phyloP scores from a whole-genome alignment of 257 asterid genomes.

The Solanum megistacrolobum region DNA sequence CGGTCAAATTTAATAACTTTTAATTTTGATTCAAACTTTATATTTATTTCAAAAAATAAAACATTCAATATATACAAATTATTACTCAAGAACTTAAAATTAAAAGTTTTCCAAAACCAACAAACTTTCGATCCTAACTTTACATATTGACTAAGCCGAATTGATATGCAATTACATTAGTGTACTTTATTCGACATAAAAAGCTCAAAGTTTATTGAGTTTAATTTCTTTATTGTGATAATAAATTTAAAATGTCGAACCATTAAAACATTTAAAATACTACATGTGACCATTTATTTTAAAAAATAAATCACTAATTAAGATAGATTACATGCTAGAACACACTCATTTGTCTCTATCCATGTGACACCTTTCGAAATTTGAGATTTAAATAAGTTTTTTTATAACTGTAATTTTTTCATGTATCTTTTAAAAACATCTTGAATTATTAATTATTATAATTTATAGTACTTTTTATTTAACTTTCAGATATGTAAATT shows the following conservation, averaged over 20 bases:
- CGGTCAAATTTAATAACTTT: too few relatives aligned
- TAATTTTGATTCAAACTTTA: too few relatives aligned
- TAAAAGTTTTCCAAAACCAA: neutral
- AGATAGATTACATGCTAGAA: neutral
- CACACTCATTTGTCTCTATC: neutral
- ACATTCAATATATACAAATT: neutral
- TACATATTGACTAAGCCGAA: neutral
- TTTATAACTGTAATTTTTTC: too few relatives aligned
- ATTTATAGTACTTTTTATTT: too few relatives aligned
- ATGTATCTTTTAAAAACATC: too few relatives aligned
- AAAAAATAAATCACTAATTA: neutral
- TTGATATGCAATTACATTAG: neutral
- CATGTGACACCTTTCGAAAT: too few relatives aligned
- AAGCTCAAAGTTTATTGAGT: neutral
- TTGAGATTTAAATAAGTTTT: neutral
- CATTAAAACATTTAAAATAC: neutral
- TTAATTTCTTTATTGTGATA: neutral
- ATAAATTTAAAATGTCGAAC: too few relatives aligned
- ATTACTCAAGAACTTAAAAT: neutral
- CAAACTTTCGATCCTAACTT: fast-evolving
- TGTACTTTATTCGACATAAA: neutral
- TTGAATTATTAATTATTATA: too few relatives aligned
- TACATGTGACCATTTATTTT: neutral
- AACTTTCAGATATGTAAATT: too few relatives aligned
- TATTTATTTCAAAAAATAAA: too few relatives aligned